Evolutionary conservation across 2,329 filamentous ascomycete species (phyloP), one percentile per base, ranked within the genome.

Genomic region (Emergomyces africanus): DNA sequence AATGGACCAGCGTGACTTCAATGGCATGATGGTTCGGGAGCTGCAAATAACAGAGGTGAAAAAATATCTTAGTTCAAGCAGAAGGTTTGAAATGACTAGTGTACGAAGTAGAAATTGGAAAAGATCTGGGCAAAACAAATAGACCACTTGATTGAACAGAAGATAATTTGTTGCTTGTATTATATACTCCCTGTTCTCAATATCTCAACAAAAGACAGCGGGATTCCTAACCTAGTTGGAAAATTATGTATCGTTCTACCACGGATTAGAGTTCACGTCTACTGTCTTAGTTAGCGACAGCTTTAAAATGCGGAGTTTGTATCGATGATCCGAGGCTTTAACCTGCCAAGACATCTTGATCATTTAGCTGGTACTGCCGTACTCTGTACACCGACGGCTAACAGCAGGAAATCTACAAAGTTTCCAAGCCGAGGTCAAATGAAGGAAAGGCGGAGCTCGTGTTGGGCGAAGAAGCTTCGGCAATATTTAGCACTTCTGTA

Each of bases 1-100:
- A 35, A 78, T 69, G 10, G 67, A 69, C 72, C 75, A 81, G 55
- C 75, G 74, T 1, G 79, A 81, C 69, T 78, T 77, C 66, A 79
- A 74, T 23, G 79, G 78, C 80, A 83, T 81, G 39, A 58, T 70
- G 65, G 49, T 37, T 6, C n/a, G 37, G 58, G 10, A 44, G 39
- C 15, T 41, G 20, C 12, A 59, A 51, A n/a, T n/a, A 28, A n/a
- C 30, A 20, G n/a, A 44, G 30, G 9, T 35, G 54, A 6, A 37
- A 15, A 12, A 3, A 35, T 37, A 4, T 9, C 28, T 33, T 14
- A 28, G 30, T n/a, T 15, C 15, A 49, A 25, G 14, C 5, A 18
- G 30, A 30, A 44, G 35, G 9, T 18, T 49, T 30, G 23, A 1
- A 23, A 20, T 48, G 15, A 35, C 9, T 30, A 37, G n/a, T n/a